Percentiles rank a stretch among this genome's conserved stretches.
These are phyloP conservation scores for Neonectria sp. DNA, from an alignment of 2,329 filamentous ascomycete species.

Conservation along the genomic window DNA sequence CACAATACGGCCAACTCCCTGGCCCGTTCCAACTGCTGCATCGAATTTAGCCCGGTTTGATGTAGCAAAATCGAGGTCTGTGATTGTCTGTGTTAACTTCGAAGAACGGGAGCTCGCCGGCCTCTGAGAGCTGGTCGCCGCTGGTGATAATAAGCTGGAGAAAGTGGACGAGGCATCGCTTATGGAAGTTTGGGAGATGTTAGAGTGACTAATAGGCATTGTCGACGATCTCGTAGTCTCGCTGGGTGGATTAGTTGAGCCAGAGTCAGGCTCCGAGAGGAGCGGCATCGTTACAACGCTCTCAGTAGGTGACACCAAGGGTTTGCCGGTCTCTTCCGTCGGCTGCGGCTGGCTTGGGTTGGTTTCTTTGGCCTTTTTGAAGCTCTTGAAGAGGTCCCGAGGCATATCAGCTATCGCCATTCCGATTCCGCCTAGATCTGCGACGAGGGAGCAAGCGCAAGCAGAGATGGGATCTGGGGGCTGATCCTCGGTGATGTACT, in stretches of 20 bases:
- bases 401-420: slow-evolving; percentile 86
- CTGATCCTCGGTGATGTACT: slow-evolving; percentile 85
- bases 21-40: slow-evolving; percentile 75
- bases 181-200: slow-evolving; percentile 40
- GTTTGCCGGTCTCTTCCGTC: slow-evolving; percentile 17
- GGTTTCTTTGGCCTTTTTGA: slow-evolving; percentile 42
- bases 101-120: slow-evolving; percentile 31
- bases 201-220: slow-evolving; percentile 35
- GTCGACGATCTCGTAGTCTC: slow-evolving; percentile 25
- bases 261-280: slow-evolving; percentile 24
- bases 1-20: slow-evolving; percentile 80
- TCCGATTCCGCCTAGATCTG: slow-evolving; percentile 84
- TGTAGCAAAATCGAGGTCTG: slow-evolving; percentile 38
- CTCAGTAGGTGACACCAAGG: slow-evolving; percentile 24
- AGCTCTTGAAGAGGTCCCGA: slow-evolving; percentile 67
- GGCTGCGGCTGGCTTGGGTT: slow-evolving; percentile 14
- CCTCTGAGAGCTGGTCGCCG: slow-evolving; percentile 30
- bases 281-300: slow-evolving; percentile 17
- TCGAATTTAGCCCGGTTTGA: slow-evolving; percentile 60
- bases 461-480: slow-evolving; percentile 86
- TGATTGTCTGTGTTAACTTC: slow-evolving; percentile 35
- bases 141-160: slow-evolving; percentile 33
- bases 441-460: slow-evolving; percentile 82
- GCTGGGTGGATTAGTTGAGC: slow-evolving; percentile 23
- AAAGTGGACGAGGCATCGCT: slow-evolving; percentile 41